Evolutionary conservation across 495 filamentous ascomycete species (phyloP).

Genomic region (Podospora appendiculata): DNA sequence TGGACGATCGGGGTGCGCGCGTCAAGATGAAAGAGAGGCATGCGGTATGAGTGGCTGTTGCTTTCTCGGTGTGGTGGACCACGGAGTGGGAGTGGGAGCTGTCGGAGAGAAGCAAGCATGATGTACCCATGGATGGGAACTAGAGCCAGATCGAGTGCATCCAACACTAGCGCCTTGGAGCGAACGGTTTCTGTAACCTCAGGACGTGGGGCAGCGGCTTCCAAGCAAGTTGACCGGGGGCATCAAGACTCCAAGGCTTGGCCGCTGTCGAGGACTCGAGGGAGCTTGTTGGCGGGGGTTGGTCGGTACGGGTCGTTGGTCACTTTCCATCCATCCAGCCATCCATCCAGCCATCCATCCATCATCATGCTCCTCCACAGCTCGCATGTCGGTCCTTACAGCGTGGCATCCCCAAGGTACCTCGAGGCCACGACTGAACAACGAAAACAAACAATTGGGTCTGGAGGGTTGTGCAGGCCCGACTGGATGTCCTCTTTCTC

Average conservation of each 20-base stretch:
- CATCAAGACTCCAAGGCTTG: background rate
- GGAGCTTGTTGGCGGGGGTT: too few relatives aligned
- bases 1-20: slow-evolving; percentile 19
- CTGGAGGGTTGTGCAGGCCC: slow-evolving; percentile 2
- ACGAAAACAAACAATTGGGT: background rate
- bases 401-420: too few relatives aligned
- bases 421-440: too few relatives aligned
- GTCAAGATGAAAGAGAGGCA: background rate
- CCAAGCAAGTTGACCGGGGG: background rate
- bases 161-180: too few relatives aligned
- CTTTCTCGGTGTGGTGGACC: slow-evolving; percentile 7
- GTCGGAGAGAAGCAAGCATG: too few relatives aligned
- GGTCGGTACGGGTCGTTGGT: too few relatives aligned
- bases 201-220: slow-evolving; percentile 4
- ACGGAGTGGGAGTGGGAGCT: background rate
- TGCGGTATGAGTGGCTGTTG: slow-evolving; percentile 9
- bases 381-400: too few relatives aligned
- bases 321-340: too few relatives aligned
- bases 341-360: too few relatives aligned
- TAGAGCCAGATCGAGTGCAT: too few relatives aligned
- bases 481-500: background rate
- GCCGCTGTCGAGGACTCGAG: background rate
- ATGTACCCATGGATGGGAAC: too few relatives aligned
- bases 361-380: too few relatives aligned
- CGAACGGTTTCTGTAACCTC: background rate